These are phyloP conservation scores for Calophaca sinica DNA, from an alignment of 306 rosid genomes.

Conservation along the genomic window DNA sequence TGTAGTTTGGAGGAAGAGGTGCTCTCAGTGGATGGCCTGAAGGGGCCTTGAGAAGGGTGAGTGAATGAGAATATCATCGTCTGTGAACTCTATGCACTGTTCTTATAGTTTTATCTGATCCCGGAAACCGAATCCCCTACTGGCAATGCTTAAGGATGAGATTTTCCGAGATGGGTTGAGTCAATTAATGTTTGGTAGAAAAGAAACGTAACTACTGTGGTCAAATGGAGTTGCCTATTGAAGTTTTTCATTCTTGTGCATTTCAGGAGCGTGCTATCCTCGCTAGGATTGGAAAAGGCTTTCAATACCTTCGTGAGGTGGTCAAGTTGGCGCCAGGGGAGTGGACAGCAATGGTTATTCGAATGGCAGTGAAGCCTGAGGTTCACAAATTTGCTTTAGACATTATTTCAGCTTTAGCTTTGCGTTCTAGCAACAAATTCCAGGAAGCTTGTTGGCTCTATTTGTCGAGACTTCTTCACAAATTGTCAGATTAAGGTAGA, in stretches of 20 bases:
- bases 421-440: constrained; percentile 61
- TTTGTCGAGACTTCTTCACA: constrained; percentile 76
- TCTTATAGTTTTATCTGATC: neutral
- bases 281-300: constrained; percentile 66
- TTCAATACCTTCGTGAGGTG: constrained; percentile 65
- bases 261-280: constrained; percentile 70
- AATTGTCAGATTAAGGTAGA: constrained; percentile 53
- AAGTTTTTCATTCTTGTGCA: constrained; percentile 21
- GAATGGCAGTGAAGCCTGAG: constrained; percentile 77
- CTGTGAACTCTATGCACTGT: neutral
- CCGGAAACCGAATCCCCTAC: neutral
- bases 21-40: neutral
- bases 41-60: constrained; percentile 16
- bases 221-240: constrained; percentile 26
- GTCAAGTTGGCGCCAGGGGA: constrained; percentile 79
- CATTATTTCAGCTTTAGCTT: constrained; percentile 62
- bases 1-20: constrained; percentile 11
- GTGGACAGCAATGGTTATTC: constrained; percentile 84
- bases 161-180: constrained; percentile 20
- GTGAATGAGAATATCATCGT: neutral
- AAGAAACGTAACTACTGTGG: neutral
- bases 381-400: constrained; percentile 76
- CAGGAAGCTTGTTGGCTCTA: constrained; percentile 71
- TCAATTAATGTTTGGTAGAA: neutral
- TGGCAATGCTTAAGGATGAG: constrained; percentile 2